These are phyloP conservation scores for Gaillardinia entomophila DNA, from an alignment of 805 yeast species.

Conservation along the genomic window DNA sequence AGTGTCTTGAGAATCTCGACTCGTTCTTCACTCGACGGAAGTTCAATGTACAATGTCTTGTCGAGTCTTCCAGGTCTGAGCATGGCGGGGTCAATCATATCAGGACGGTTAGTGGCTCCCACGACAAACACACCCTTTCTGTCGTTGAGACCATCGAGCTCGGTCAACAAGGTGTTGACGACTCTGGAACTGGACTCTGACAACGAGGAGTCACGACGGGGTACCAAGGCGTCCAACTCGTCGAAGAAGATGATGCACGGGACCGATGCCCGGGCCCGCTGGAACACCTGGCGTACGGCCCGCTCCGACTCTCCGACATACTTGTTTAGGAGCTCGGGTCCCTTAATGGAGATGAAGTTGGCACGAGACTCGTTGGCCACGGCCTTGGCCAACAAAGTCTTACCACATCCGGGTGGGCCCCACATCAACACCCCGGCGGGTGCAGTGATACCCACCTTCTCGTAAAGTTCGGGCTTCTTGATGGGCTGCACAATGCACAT, in stretches of 20 bases:
- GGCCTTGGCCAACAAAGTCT: constrained; percentile 91
- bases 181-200: constrained; percentile 91
- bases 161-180: constrained; percentile 90
- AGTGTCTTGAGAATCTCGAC: constrained; percentile 77
- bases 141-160: constrained; percentile 90
- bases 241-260: constrained; percentile 96
- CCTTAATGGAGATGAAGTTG: constrained; percentile 90
- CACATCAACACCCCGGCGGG: constrained; percentile 96
- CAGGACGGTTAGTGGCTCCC: constrained; percentile 97
- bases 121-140: constrained; percentile 89
- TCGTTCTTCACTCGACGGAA: constrained; percentile 76
- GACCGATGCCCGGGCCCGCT: constrained; percentile 84
- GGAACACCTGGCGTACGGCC: constrained; percentile 89
- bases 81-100: constrained; percentile 98
- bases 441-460: constrained; percentile 88
- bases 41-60: constrained; percentile 84
- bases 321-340: constrained; percentile 91
- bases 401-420: constrained; percentile 99
- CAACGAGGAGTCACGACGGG: constrained; percentile 81
- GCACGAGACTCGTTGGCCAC: constrained; percentile 97
- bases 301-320: constrained; percentile 96
- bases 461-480: constrained; percentile 82
- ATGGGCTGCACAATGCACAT: constrained; percentile 98
- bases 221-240: constrained; percentile 93
- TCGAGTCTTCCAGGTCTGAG: constrained; percentile 94